Evolutionary conservation across 768 basidiomycete genomes (phyloP), one percentile per base, ranked within the genome.

Genomic region (Termitomyces sp.): DNA sequence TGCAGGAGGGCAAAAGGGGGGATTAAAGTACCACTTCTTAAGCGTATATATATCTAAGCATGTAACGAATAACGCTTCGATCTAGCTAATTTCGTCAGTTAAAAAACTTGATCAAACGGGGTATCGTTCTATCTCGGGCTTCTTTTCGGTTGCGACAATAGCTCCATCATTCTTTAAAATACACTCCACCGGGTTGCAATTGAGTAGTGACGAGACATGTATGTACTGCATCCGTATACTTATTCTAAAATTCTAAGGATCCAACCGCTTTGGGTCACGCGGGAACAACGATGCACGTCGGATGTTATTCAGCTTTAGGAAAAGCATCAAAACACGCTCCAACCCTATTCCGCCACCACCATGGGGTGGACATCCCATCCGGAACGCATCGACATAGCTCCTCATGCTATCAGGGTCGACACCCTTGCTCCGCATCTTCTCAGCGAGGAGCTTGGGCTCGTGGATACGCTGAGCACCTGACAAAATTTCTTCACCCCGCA

Each of bases 401-500:
- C 88, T 85, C 95, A 98, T 98, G 26, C 84, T 86, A 22, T 84
- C 87, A 6, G 95, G 96, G 69, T 96, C 91, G 61, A 98, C 87
- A 13, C 92, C 93, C 69, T 89, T 91, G 63, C 75, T 77, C 58
- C 79, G 80, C 94, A 98, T 98, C 72, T 90, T 84, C 74, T 92
- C 83, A 53, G 77, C 78, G 60, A 98, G 84, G 54, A 98, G 76
- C 12, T 74, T 73, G 6, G 97, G 83, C 64, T 98, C 94, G 74
- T 99, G 97, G 56, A 98, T 87, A 73, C 97, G 94, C 72, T 99
- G 97, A 28, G 96, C 97, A 16, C 97, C 97, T 4, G 96, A 98
- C 42, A 98, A 80, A 67, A 99, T 98, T 73, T 99, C 97, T 74
- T 99, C 94, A 12, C 97, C 97, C 33, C 97, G 85, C 96, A 99